phyloP scores from a whole-genome alignment of 192 early-diverging fungal genomes.

The Backusella macrospora region DNA sequence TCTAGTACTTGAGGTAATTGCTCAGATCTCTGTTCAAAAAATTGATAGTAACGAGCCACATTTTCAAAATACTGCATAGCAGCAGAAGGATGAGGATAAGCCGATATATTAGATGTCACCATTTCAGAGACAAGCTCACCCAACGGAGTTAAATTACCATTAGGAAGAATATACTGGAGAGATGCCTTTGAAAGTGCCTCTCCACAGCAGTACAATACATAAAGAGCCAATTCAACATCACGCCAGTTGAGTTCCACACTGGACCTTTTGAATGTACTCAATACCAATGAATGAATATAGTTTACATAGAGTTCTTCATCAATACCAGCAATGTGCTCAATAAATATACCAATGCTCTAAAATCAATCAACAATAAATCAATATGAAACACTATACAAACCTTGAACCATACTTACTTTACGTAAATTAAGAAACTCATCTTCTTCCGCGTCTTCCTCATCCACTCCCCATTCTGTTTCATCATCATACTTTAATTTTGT shows the following conservation, averaged over 20 bases:
- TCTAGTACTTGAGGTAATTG: slow-evolving; percentile 68
- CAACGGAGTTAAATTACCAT: slow-evolving; percentile 49
- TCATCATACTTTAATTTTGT: slow-evolving; percentile 91
- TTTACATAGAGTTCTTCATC: slow-evolving; percentile 60
- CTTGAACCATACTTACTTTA: slow-evolving; percentile 48
- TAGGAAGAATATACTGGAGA: slow-evolving; percentile 44
- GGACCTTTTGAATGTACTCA: slow-evolving; percentile 57
- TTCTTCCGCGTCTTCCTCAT: slow-evolving; percentile 75
- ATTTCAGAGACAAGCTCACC: slow-evolving; percentile 65
- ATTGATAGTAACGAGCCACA: slow-evolving; percentile 67
- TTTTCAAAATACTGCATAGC: slow-evolving; percentile 78
- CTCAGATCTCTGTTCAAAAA: slow-evolving; percentile 67
- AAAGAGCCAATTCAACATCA: slow-evolving; percentile 74
- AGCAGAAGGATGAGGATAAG: slow-evolving; percentile 75
- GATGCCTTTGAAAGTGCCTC: slow-evolving; percentile 62
- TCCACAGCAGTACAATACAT: slow-evolving; percentile 71
- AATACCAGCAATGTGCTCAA: slow-evolving; percentile 76
- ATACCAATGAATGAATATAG: slow-evolving; percentile 62
- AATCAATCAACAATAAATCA: slow-evolving; percentile 18
- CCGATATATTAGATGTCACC: slow-evolving; percentile 70
- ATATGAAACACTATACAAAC: background rate
- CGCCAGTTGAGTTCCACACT: slow-evolving; percentile 67
- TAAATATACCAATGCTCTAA: slow-evolving; percentile 69
- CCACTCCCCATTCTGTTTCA: slow-evolving; percentile 74
- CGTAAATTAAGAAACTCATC: slow-evolving; percentile 69